Conservation (phyloP, 2,329 filamentous ascomycete species). For the Aspergillus sojae region DNA sequence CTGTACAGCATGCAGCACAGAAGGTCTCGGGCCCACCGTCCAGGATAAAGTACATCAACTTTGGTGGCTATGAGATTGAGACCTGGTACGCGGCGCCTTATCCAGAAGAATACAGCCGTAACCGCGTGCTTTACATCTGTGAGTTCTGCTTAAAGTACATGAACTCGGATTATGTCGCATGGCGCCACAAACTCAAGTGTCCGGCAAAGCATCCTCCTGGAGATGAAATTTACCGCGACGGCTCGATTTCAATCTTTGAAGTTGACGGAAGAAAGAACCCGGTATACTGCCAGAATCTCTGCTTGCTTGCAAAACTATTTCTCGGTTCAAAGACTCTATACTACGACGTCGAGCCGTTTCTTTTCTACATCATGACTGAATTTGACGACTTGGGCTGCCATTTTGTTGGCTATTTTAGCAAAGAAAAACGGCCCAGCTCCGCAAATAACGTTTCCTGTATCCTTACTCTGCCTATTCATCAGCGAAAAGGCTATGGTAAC, state of each 20-base stretch:
- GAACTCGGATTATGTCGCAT: slow-evolving; percentile 98
- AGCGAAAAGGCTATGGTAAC: slow-evolving; percentile 95
- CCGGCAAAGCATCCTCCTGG: slow-evolving; percentile 95
- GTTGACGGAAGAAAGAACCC: slow-evolving; percentile 93
- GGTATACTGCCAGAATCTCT: slow-evolving; percentile 96
- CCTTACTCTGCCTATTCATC: slow-evolving; percentile 90
- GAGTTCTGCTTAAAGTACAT: slow-evolving; percentile 99
- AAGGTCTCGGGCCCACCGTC: slow-evolving; percentile 86
- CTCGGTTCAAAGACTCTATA: slow-evolving; percentile 97
- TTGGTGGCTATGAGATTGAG: slow-evolving; percentile 96
- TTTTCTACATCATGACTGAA: slow-evolving; percentile 97
- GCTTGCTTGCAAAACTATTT: slow-evolving; percentile 92
- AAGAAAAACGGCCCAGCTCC: slow-evolving; percentile 92
- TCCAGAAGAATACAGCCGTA: slow-evolving; percentile 96
- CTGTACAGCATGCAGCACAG: slow-evolving; percentile 65
- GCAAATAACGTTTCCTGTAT: slow-evolving; percentile 99
- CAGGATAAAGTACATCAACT: slow-evolving; percentile 98
- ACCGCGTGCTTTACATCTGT: slow-evolving; percentile 96
- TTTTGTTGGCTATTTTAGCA: slow-evolving; percentile 99
- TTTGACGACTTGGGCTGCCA: slow-evolving; percentile 88
- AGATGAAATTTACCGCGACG: slow-evolving; percentile 96
- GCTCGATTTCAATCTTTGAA: slow-evolving; percentile 93
- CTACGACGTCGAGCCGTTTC: slow-evolving; percentile 98
- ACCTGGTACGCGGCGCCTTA: slow-evolving; percentile 99
- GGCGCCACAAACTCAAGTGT: slow-evolving; percentile 96